These are phyloP conservation scores for Penicillium ochrochloron DNA, from an alignment of 495 filamentous ascomycete species.

Conservation along the genomic window DNA sequence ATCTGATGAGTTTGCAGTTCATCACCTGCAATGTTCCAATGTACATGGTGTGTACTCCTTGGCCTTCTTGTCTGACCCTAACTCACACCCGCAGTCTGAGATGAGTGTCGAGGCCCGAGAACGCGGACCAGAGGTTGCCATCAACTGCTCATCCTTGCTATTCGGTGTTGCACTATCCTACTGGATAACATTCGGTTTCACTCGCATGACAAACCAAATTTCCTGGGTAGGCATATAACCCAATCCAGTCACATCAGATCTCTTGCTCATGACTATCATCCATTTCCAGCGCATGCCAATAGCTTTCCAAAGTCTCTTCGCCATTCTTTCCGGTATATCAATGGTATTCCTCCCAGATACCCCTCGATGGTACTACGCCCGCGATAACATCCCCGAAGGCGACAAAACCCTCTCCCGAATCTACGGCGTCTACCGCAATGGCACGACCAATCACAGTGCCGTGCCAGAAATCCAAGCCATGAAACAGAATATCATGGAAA, in stretches of 20 bases:
- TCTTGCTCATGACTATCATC: conserved; percentile 13
- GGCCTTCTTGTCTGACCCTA: neutral
- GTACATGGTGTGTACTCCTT: conserved; percentile 20
- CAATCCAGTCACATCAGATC: neutral
- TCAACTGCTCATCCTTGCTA: neutral
- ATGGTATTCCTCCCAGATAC: conserved; percentile 42
- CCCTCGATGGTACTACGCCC: conserved; percentile 47
- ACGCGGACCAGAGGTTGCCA: neutral
- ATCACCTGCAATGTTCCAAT: conserved; percentile 20
- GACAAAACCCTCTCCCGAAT: conserved; percentile 36
- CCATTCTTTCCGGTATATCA: conserved; percentile 22
- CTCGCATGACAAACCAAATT: neutral
- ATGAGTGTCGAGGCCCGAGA: neutral
- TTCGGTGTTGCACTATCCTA: neutral
- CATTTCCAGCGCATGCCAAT: conserved; percentile 39
- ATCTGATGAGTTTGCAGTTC: conserved; percentile 6
- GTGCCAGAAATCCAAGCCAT: conserved; percentile 12
- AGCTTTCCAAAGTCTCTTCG: conserved; percentile 41
- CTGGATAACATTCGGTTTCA: neutral
- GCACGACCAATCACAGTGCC: neutral
- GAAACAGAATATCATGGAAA: conserved; percentile 25
- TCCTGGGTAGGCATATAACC: neutral
- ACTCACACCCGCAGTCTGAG: neutral
- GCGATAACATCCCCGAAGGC: conserved; percentile 36
- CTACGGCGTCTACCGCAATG: conserved; percentile 22